A percentile compares a stretch with the other conserved stretches of the same genome.
These are phyloP conservation scores for Neophaeococcomyces mojaviensis DNA, from an alignment of 2,329 filamentous ascomycete species.

Conservation along the genomic window DNA sequence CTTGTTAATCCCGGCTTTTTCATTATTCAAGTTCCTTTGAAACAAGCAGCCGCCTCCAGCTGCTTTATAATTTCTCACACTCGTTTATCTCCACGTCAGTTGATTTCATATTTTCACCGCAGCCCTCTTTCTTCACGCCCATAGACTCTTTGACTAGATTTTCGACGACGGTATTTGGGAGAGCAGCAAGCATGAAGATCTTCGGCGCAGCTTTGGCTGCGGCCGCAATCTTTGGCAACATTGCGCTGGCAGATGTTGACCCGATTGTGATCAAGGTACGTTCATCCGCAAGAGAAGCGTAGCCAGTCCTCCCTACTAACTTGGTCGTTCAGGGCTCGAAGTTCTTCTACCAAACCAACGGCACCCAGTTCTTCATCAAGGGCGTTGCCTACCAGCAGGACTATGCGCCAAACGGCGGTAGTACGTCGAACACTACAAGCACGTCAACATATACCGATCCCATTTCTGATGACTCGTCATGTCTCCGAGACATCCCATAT, in stretches of 20 bases:
- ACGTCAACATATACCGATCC: constrained; percentile 72
- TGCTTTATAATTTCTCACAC: background rate
- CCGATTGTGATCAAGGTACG: constrained; percentile 57
- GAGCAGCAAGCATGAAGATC: constrained; percentile 20
- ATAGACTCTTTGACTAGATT: background rate
- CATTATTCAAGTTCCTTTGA: background rate
- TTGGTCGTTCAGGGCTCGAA: constrained; percentile 58
- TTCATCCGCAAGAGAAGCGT: constrained; percentile 2
- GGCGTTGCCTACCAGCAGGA: constrained; percentile 95
- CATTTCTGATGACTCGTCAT: constrained; percentile 61
- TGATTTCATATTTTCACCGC: constrained; percentile 1
- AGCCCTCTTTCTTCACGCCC: constrained; percentile 5
- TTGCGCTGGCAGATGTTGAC: constrained; percentile 40
- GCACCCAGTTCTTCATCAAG: constrained; percentile 76
- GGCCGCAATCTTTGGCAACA: constrained; percentile 19
- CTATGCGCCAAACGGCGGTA: constrained; percentile 39
- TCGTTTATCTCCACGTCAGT: background rate
- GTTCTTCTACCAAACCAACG: constrained; percentile 82
- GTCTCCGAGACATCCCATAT: constrained; percentile 78
- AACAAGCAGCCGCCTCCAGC: background rate
- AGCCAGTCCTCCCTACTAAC: constrained; percentile 7
- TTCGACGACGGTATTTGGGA: background rate
- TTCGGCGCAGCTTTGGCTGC: constrained; percentile 19
- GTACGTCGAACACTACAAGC: constrained; percentile 33
- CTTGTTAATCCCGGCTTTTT: background rate